Base-by-base conservation (phyloP, 352 stramenopile genomes). In the Globisporangium parvum region DNA sequence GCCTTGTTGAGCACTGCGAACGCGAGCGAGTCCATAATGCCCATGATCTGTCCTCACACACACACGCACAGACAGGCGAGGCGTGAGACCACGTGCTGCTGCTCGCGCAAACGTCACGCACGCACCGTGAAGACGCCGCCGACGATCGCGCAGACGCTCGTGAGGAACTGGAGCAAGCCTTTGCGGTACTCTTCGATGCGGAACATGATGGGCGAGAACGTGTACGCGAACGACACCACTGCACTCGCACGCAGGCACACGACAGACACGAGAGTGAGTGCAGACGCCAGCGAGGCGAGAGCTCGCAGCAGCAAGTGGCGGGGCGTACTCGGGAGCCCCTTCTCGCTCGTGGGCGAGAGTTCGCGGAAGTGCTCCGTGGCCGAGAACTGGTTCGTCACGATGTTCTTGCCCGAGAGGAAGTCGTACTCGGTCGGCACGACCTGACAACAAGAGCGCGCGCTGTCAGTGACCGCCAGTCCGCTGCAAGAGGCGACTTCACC, bases 301-400 rank as follows among this genome's bases (percentile, higher is more conserved):
- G 12, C 24, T n/a, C n/a, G n/a, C n/a, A n/a, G 17, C 8, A 35
- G 9, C 83, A 12, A 20, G 39, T 20, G 1, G 31, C 20, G 3
- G 18, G 3, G 18, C 77, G 62, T 81, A 92, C 85, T 87, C 3
- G 85, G 85, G 0, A 94, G 66, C 3, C 82, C 81, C 67, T 91
- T 91, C 62, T 91, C 77, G 54, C 59, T 97, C 66, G 88, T 93
- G 71, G 73, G 89, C 33, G 85, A 89, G 54, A 91, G 77, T 66
- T 87, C 65, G 42, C 73, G 76, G 57, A 98, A 91, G 75, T 98
- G 95, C 65, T 99, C 94, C 14, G 96, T 99, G 11, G 97, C 96
- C n/a, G 86, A 98, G 77, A 98, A 99, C 80, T 99, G 96, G 70
- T 99, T 99, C 23, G 90, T 97, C 49, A 86, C 71, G 59, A 98